A percentile compares a stretch with the other conserved stretches of the same genome.
Evolutionary conservation across 768 basidiomycete genomes (phyloP).

Genomic region (Boletellus sp.): DNA sequence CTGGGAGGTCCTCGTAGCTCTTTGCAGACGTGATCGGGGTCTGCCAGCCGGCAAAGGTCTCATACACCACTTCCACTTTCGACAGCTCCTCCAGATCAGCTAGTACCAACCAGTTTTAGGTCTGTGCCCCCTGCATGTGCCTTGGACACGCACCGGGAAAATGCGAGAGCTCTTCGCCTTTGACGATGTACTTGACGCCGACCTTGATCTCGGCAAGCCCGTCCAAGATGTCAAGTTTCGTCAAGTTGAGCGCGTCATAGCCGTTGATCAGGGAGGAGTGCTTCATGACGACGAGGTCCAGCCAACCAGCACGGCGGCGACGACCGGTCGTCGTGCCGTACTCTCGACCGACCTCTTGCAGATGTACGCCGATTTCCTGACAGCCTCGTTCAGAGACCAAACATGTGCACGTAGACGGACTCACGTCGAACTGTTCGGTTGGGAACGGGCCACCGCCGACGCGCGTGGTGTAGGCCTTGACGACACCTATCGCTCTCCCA

Average conservation of each 20-base stretch:
- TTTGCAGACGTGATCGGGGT: conserved; percentile 60
- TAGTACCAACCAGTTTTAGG: conserved; percentile 23
- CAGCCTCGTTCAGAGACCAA: not conserved
- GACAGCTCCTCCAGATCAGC: conserved; percentile 84
- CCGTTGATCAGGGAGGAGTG: conserved; percentile 95
- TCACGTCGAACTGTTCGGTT: conserved; percentile 86
- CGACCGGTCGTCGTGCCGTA: conserved; percentile 93
- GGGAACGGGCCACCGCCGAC: conserved; percentile 99
- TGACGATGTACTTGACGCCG: conserved; percentile 71
- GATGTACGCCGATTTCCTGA: conserved; percentile 75
- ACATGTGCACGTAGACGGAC: conserved; percentile 23
- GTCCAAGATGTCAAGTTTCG: conserved; percentile 94
- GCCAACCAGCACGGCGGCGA: conserved; percentile 92
- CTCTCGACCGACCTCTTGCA: conserved; percentile 93
- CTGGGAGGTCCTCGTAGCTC: conserved; percentile 73
- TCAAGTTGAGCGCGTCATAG: conserved; percentile 89
- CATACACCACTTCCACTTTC: conserved; percentile 80
- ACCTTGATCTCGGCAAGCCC: conserved; percentile 83
- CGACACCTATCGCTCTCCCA: conserved; percentile 84
- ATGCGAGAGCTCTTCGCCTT: conserved; percentile 73
- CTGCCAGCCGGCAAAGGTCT: conserved; percentile 91
- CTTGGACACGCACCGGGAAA: conserved; percentile 70
- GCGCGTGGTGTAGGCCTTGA: conserved; percentile 97
- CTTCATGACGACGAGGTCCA: conserved; percentile 92
- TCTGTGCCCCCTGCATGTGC: not conserved